Conservation (phyloP, 495 filamentous ascomycete genomes). For the Bathelium albidoporum region DNA sequence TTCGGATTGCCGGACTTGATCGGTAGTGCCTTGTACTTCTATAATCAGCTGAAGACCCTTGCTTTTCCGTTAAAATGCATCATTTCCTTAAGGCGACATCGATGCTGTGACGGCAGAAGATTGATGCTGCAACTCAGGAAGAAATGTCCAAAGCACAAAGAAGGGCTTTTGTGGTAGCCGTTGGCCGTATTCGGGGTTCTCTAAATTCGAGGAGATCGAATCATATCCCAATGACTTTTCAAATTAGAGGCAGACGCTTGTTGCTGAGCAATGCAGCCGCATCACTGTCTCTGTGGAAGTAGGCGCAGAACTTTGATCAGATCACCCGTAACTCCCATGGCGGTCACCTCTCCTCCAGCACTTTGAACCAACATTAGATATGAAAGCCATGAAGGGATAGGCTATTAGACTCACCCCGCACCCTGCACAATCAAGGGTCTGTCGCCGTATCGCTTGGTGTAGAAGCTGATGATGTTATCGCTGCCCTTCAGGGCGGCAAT, state of each 20-base stretch:
- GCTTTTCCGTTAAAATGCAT: too few relatives aligned
- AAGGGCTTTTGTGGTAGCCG: too few relatives aligned
- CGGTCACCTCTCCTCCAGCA: slow-evolving; percentile 88
- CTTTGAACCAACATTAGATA: slow-evolving; percentile 17
- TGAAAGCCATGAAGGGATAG: not conserved
- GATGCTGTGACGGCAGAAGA: too few relatives aligned
- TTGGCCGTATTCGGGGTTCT: too few relatives aligned
- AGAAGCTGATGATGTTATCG: slow-evolving; percentile 97
- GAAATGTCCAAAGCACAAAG: too few relatives aligned
- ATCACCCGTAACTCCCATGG: slow-evolving; percentile 89
- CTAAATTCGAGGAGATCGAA: not conserved
- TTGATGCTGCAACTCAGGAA: too few relatives aligned
- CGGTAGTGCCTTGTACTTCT: too few relatives aligned
- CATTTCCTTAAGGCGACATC: too few relatives aligned
- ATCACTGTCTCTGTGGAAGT: slow-evolving; percentile 10
- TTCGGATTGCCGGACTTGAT: too few relatives aligned
- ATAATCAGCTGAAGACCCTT: too few relatives aligned
- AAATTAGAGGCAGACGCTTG: not conserved
- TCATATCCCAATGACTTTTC: not conserved
- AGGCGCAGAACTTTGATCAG: slow-evolving; percentile 66
- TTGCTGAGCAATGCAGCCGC: not conserved
- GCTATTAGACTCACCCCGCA: slow-evolving; percentile 48
- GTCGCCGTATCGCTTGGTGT: slow-evolving; percentile 81
- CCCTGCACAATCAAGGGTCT: slow-evolving; percentile 91
- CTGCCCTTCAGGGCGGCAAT: slow-evolving; percentile 92